phyloP scores from a whole-genome alignment of 2,329 filamentous ascomycete species.

The Paradendryphiella salina region DNA sequence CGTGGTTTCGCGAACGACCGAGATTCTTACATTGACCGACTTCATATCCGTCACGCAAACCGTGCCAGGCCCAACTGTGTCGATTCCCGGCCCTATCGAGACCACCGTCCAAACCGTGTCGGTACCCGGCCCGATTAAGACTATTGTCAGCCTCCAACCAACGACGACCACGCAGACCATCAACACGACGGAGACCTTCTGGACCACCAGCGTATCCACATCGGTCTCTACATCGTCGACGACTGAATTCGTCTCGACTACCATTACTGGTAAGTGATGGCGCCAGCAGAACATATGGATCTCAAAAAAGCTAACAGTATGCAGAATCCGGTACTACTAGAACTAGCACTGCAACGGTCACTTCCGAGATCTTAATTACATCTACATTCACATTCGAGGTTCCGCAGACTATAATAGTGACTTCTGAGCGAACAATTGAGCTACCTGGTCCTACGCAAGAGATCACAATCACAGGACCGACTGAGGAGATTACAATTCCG shows the following conservation, averaged over 20 bases:
- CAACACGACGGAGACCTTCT: conserved; percentile 6
- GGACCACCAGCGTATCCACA: conserved; percentile 6
- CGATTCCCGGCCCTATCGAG: conserved; percentile 23
- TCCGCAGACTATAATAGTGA: conserved; percentile 11
- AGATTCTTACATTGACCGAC: conserved; percentile 9
- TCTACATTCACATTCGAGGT: conserved; percentile 7
- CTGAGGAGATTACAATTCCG: conserved; percentile 1
- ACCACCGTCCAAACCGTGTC: conserved; percentile 5
- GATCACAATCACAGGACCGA: conserved; percentile 4
- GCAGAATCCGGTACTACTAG: conserved; percentile 4
- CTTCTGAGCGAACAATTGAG: conserved; percentile 10
- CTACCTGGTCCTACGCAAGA: not conserved
- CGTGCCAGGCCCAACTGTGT: conserved; percentile 8
- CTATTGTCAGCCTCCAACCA: conserved; percentile 5
- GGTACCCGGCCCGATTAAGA: conserved; percentile 3
- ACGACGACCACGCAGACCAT: conserved; percentile 6
- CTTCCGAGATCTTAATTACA: conserved; percentile 5
- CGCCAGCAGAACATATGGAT: not conserved
- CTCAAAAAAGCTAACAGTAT: not conserved
- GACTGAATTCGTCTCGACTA: conserved; percentile 4
- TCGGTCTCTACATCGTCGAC: conserved; percentile 10
- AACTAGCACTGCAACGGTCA: not conserved
- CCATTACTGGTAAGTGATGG: conserved; percentile 4
- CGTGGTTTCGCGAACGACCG: conserved; percentile 16
- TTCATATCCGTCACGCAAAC: conserved; percentile 10